A percentile compares a stretch with the other conserved stretches of the same genome.
phyloP scores from a whole-genome alignment of 192 early-diverging fungal species.

The Mortierella antarctica region DNA sequence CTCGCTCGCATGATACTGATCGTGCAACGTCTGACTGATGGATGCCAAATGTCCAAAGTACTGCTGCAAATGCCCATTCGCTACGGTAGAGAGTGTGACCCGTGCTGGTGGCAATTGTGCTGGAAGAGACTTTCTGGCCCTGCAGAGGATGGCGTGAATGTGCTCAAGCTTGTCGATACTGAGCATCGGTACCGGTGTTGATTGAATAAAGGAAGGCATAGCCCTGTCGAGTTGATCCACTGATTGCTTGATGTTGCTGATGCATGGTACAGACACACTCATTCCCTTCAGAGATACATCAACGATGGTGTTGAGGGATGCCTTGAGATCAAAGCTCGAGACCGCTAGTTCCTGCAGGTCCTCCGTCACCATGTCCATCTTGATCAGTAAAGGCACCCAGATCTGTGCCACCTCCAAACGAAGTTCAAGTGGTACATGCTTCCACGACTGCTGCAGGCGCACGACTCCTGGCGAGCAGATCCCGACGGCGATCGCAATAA shows the following conservation, averaged over 20 bases:
- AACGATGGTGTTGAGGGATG: constrained; percentile 18
- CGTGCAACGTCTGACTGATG: constrained; percentile 38
- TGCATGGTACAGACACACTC: constrained; percentile 63
- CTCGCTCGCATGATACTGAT: constrained; percentile 40
- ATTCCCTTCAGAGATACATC: constrained; percentile 17
- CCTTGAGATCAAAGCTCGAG: constrained; percentile 18
- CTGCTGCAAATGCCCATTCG: constrained; percentile 41
- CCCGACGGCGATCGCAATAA: constrained; percentile 74
- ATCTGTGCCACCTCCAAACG: constrained; percentile 60
- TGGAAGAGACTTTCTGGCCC: constrained; percentile 4
- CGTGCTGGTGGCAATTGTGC: not conserved
- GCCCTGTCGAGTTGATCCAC: constrained; percentile 56
- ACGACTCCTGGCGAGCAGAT: constrained; percentile 73
- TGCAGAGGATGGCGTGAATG: constrained; percentile 16
- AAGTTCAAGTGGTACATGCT: constrained; percentile 61
- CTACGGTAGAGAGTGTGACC: not conserved
- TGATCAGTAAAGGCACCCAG: constrained; percentile 71
- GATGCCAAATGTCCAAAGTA: constrained; percentile 53
- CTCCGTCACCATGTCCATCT: constrained; percentile 61
- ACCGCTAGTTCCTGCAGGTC: constrained; percentile 53
- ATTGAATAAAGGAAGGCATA: constrained; percentile 50
- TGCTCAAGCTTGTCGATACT: constrained; percentile 34
- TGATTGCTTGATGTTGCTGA: constrained; percentile 69
- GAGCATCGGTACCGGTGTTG: constrained; percentile 7
- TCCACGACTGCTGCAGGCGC: constrained; percentile 77